Evolutionary conservation across 2,329 filamentous ascomycete genomes (phyloP).

Genomic region (Fusarium bulbicola): DNA sequence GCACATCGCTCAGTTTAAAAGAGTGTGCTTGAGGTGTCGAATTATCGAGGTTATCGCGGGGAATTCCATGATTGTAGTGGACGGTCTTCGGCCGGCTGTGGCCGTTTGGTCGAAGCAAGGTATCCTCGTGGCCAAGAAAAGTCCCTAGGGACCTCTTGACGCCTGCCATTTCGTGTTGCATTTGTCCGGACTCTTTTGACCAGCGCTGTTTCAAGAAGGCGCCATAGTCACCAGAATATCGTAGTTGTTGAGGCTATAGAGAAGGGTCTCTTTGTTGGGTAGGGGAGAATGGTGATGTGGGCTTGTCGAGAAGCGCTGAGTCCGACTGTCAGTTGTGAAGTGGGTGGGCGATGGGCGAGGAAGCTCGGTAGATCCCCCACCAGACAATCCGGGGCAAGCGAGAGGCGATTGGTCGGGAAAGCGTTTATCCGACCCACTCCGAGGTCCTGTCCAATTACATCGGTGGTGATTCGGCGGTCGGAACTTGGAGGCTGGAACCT

Average conservation of each 20-base stretch:
- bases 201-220: constrained; percentile 17
- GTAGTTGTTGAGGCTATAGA: neutral
- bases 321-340: neutral
- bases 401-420: constrained; percentile 37
- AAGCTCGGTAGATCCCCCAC: constrained; percentile 30
- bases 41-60: constrained; percentile 23
- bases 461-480: constrained; percentile 12
- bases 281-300: neutral
- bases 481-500: constrained; percentile 25
- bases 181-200: constrained; percentile 34
- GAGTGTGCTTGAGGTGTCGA: constrained; percentile 24
- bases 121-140: constrained; percentile 45
- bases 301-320: constrained; percentile 14
- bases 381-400: constrained; percentile 6
- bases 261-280: neutral
- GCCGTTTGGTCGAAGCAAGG: constrained; percentile 28
- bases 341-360: constrained; percentile 4
- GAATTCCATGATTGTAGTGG: constrained; percentile 15
- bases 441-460: constrained; percentile 22
- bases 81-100: constrained; percentile 23
- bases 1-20: constrained; percentile 15
- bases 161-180: constrained; percentile 45
- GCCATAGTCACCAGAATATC: constrained; percentile 19
- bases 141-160: constrained; percentile 53
- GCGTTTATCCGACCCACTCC: constrained; percentile 37